These are phyloP conservation scores for Tremella yokohamensis DNA, from an alignment of 768 basidiomycete genomes.

Conservation along the genomic window DNA sequence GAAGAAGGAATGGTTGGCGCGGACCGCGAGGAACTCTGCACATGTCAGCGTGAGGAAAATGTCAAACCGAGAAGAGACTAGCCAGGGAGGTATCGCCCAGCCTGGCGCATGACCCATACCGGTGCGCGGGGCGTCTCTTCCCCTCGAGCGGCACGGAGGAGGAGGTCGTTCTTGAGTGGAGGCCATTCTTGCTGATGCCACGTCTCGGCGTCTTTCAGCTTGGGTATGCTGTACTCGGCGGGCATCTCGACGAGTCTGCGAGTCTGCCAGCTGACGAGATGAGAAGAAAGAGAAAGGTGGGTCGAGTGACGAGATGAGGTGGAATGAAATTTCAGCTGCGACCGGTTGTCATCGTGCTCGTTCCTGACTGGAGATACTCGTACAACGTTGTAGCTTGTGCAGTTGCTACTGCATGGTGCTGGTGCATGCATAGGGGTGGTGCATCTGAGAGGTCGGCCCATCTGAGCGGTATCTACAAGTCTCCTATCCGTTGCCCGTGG, in stretches of 20 bases:
- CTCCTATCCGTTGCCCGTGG: no score
- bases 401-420: no score
- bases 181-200: constrained; percentile 34
- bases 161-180: constrained; percentile 71
- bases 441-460: no score
- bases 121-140: constrained; percentile 85
- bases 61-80: constrained; percentile 8
- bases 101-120: constrained; percentile 99
- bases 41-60: no score
- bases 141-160: constrained; percentile 82
- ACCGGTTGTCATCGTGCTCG: no score
- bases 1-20: constrained; percentile 86
- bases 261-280: background rate
- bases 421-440: no score
- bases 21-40: constrained; percentile 82
- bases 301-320: background rate
- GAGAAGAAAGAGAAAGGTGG: background rate
- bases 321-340: no score
- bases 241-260: background rate
- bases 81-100: constrained; percentile 87
- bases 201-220: constrained; percentile 13
- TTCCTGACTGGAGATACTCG: no score
- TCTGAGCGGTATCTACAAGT: no score
- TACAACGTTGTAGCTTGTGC: no score
- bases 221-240: constrained; percentile 14